These are phyloP conservation scores for Claviceps pazoutovae DNA, from an alignment of 2,329 filamentous ascomycete genomes.

Conservation along the genomic window DNA sequence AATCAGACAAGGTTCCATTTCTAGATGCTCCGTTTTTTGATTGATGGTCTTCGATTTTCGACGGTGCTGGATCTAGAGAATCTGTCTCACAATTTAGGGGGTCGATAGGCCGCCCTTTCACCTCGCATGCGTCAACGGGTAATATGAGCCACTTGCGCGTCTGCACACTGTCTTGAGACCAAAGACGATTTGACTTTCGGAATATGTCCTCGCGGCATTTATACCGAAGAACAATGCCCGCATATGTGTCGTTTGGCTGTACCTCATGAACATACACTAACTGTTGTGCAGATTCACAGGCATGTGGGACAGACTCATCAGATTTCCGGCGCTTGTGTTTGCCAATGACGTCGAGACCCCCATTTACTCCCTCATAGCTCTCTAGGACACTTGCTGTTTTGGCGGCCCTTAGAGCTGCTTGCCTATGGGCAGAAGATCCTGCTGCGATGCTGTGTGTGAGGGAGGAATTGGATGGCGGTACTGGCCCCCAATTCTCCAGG, in stretches of 20 bases:
- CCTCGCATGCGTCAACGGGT: slow-evolving; percentile 77
- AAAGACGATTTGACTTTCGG: slow-evolving; percentile 79
- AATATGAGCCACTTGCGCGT: slow-evolving; percentile 66
- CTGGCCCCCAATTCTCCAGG: slow-evolving; percentile 33
- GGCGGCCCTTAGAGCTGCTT: slow-evolving; percentile 39
- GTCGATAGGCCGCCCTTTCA: slow-evolving; percentile 61
- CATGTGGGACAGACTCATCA: slow-evolving; percentile 39
- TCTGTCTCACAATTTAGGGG: slow-evolving; percentile 33
- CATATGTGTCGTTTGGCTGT: slow-evolving; percentile 69
- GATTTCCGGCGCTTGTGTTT: slow-evolving; percentile 54
- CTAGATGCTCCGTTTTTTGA: slow-evolving; percentile 15
- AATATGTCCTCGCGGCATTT: slow-evolving; percentile 74
- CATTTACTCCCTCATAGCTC: slow-evolving; percentile 46
- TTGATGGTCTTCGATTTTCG: slow-evolving; percentile 13
- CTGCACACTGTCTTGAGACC: slow-evolving; percentile 87
- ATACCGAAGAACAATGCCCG: slow-evolving; percentile 81
- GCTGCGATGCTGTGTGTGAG: slow-evolving; percentile 35
- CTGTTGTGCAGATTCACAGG: slow-evolving; percentile 55
- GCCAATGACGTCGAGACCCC: slow-evolving; percentile 39
- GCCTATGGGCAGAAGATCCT: slow-evolving; percentile 38
- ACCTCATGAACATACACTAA: slow-evolving; percentile 87
- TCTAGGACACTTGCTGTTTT: slow-evolving; percentile 47
- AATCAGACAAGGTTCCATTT: slow-evolving; percentile 27
- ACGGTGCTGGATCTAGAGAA: slow-evolving; percentile 36
- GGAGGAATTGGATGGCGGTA: slow-evolving; percentile 26